Conservation (phyloP, 768 basidiomycete species). For the Pholiota molesta region DNA sequence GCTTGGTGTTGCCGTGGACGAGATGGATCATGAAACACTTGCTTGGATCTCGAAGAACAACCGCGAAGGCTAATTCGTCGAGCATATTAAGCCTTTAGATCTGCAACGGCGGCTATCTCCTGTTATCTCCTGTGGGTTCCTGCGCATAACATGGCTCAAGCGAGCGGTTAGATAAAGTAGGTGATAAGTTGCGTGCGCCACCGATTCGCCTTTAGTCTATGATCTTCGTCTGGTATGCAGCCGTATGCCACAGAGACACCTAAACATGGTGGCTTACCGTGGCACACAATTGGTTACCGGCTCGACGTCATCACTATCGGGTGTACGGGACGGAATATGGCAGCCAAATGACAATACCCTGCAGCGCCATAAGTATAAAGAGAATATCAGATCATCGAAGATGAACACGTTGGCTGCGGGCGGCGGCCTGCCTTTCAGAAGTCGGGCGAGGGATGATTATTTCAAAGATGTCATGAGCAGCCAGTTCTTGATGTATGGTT, state of each 20-base stretch:
- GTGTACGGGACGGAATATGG: slow-evolving; percentile 6
- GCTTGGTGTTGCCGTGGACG: slow-evolving; percentile 9
- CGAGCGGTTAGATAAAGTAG: slow-evolving; percentile 1
- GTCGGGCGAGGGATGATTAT: slow-evolving; percentile 1
- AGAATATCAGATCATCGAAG: not conserved
- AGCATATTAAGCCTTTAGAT: slow-evolving; percentile 3
- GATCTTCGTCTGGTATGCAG: slow-evolving; percentile 2
- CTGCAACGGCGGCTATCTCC: slow-evolving; percentile 13
- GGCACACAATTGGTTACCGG: slow-evolving; percentile 7
- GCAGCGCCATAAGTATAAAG: not conserved
- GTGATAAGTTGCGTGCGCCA: slow-evolving; percentile 3
- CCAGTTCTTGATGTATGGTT: not conserved
- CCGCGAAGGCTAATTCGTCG: slow-evolving; percentile 7
- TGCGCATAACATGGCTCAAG: slow-evolving; percentile 1
- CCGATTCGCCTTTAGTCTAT: not conserved
- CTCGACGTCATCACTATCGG: slow-evolving; percentile 11
- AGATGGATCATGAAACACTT: slow-evolving; percentile 1
- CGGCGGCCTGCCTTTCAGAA: not conserved
- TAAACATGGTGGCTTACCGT: not conserved
- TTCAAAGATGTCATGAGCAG: slow-evolving; percentile 2
- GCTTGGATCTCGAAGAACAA: slow-evolving; percentile 1
- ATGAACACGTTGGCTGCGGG: not conserved
- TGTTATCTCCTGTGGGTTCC: slow-evolving; percentile 8
- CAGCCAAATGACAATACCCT: not conserved
- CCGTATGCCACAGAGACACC: not conserved